Conservation (phyloP, 257 asterid species). For the Solanum medicagineum region DNA sequence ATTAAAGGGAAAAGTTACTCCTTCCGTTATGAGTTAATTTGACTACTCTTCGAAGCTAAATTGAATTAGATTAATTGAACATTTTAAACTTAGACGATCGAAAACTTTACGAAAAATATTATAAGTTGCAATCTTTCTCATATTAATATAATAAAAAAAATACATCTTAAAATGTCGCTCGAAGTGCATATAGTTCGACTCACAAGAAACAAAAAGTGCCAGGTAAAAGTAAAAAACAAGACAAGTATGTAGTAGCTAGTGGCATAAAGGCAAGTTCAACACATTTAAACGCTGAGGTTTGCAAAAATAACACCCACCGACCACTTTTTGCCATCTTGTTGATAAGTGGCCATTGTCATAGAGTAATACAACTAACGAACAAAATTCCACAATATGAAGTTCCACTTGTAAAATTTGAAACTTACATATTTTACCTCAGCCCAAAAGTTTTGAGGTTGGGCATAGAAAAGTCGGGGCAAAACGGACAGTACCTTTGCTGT, state of each 20-base stretch:
- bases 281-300: background rate
- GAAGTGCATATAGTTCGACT: background rate
- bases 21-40: background rate
- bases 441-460: background rate
- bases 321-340: background rate
- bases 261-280: background rate
- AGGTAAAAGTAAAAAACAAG: background rate
- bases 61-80: background rate
- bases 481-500: background rate
- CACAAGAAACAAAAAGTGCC: rapidly evolving
- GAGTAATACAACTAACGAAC: background rate
- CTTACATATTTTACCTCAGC: background rate
- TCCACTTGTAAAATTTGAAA: background rate
- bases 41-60: background rate
- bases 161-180: background rate
- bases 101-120: background rate
- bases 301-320: background rate
- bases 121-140: background rate
- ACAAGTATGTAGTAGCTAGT: background rate
- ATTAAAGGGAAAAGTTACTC: background rate
- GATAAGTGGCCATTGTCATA: background rate
- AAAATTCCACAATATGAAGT: background rate
- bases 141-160: background rate
- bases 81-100: background rate
- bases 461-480: background rate